Evolutionary conservation across 2,329 filamentous ascomycete genomes (phyloP).

Genomic region (Acrocalymma vagum): DNA sequence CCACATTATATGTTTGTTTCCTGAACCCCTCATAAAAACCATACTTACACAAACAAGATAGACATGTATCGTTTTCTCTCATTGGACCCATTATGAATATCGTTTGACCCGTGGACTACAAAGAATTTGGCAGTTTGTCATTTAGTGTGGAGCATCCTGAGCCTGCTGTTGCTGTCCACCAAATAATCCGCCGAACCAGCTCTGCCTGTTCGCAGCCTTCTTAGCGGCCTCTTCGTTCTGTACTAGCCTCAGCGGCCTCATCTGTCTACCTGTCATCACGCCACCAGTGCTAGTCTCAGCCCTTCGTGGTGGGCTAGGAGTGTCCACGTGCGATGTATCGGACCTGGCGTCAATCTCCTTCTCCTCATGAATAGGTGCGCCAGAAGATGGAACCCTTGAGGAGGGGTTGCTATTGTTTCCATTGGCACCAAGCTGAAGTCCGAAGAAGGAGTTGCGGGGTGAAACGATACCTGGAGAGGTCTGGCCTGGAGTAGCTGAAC

Average conservation of each 20-base stretch:
- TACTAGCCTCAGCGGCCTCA: slow-evolving; percentile 85
- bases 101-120: no score
- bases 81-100: background rate
- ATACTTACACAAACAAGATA: background rate
- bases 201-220: slow-evolving; percentile 52
- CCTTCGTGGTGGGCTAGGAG: slow-evolving; percentile 61
- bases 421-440: slow-evolving; percentile 53
- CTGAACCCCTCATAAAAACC: background rate
- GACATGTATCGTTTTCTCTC: background rate
- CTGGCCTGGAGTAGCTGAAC: slow-evolving; percentile 47
- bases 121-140: no score
- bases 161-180: slow-evolving; percentile 33
- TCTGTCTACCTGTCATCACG: slow-evolving; percentile 69
- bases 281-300: slow-evolving; percentile 59
- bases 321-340: slow-evolving; percentile 41
- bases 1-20: background rate
- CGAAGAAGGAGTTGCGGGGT: slow-evolving; percentile 50
- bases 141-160: slow-evolving; percentile 21
- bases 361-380: slow-evolving; percentile 41
- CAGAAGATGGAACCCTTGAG: slow-evolving; percentile 46
- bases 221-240: slow-evolving; percentile 67
- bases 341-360: slow-evolving; percentile 37
- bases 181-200: slow-evolving; percentile 59
- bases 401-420: slow-evolving; percentile 48
- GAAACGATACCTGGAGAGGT: slow-evolving; percentile 56